Base-by-base conservation (phyloP, 2,329 filamentous ascomycete genomes). In the Didymella lethalis region DNA sequence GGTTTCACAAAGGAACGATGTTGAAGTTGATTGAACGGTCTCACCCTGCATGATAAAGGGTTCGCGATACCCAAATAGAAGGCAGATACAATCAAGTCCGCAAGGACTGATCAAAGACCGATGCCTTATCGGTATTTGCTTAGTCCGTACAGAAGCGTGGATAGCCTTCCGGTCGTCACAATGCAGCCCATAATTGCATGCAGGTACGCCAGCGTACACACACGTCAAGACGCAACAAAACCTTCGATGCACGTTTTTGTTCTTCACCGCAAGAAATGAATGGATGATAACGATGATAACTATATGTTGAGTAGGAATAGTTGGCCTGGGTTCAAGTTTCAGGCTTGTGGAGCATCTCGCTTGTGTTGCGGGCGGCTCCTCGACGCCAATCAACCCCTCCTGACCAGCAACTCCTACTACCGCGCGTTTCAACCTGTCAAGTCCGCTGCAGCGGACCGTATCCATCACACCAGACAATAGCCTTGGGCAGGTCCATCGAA, bases 341-440 rank as follows among this genome's bases (percentile, higher is more conserved):
- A 59, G 51, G 46, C 23, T 2, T n/a, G 56, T 54, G 56, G 56
- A 44, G 14, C 55, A 54, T 45, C 18, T 54, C 46, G 56, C 50
- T 59, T 54, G 36, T 18, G 18, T 45, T 31, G n/a, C 23, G 26
- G 53, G 51, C 56, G 56, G 38, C 49, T 58, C 44, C 20, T 18
- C 46, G 40, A 11, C 18, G 4, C 56, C 56, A 59, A 59, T 60
- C 58, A 61, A 55, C 54, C 54, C 28, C 40, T 44, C 36, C 38
- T 40, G 48, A 20, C 4, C 41, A 31, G 28, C 41, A n/a, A 55
- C 52, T 51, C 41, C 66, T 51, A 60, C 53, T 58, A 56, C 58
- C 53, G 38, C 57, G 38, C 57, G 64, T 67, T 67, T 67, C 64
- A 67, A 62, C 47, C 25, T 50, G 32, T 47, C 50, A 18, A 51